Base-by-base conservation (phyloP, 371 early-diverging fungal genomes). In the Circinella minor region DNA sequence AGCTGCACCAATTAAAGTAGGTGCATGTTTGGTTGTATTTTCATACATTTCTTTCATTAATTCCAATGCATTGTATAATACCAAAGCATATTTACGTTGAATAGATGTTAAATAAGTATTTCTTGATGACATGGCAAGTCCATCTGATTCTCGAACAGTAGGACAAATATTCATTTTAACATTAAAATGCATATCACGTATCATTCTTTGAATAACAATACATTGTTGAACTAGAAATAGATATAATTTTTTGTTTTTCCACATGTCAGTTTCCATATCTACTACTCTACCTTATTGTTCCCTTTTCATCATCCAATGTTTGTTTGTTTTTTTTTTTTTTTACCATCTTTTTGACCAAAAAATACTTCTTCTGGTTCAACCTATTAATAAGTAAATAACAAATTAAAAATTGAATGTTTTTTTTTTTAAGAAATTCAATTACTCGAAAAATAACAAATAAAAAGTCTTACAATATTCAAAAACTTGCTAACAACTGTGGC, bases 291-390 rank as follows among this genome's bases (percentile, higher is more conserved):
- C 43, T 11, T 43, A 6, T 0, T 43, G 6, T 43, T 43, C 43
- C 43, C 43, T 43, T 43, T 43, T 43, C 43, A 9, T 43, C 11
- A 43, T 43, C 43, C 43, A 43, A 43, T 43, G 6, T 11, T 11
- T n/a, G n/a, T n/a, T n/a, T n/a, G n/a, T n/a, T n/a, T n/a, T n/a
- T n/a, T n/a, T n/a, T 43, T 11, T 43, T 43, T 11, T 69, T 74
- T 79, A 80, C 83, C 92, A 78, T 99, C 99, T 81, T 99, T 99
- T 79, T 99, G 98, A 3, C 99, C 99, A 80, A 99, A 96, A 72
- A 81, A 94, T 10, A 93, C 94, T 43, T 84, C 71, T 18, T 92
- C 90, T 4, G 99, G 98, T 81, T 92, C 90, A 36, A 83, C 72
- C 83, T 81, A 43, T 11, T 0, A 27, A 43, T 43, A 11, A 43